phyloP scores from a whole-genome alignment of 768 basidiomycete genomes.

The Brasilioporus rufonigricans region DNA sequence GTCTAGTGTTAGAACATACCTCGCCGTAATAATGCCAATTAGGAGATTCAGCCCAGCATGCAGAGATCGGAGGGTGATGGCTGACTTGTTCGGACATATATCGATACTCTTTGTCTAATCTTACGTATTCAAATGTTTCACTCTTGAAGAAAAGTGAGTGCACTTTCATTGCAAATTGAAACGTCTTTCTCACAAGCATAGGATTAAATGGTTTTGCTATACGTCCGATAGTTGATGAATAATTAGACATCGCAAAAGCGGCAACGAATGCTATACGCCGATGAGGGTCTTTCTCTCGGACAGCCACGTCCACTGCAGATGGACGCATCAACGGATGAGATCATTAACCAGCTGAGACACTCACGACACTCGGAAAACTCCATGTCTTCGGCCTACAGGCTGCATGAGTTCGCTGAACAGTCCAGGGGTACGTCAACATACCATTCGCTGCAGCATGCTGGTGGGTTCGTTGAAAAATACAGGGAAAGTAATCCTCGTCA shows the following conservation, averaged over 20 bases:
- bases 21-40: conserved; percentile 91
- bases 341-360: conserved; percentile 24
- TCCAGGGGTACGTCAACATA: conserved; percentile 25
- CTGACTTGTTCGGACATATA: conserved; percentile 97
- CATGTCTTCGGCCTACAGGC: conserved; percentile 83
- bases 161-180: neutral
- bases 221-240: conserved; percentile 92
- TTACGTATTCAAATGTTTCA: conserved; percentile 94
- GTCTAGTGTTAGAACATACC: conserved; percentile 34
- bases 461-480: conserved; percentile 94
- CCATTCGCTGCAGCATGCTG: conserved; percentile 96
- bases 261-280: conserved; percentile 89
- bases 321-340: conserved; percentile 2
- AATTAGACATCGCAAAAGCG: conserved; percentile 98
- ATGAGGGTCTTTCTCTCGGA: conserved; percentile 69
- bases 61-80: conserved; percentile 95
- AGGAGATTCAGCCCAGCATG: conserved; percentile 92
- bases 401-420: neutral
- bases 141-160: conserved; percentile 40
- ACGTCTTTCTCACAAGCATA: conserved; percentile 63
- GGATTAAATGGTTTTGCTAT: conserved; percentile 98
- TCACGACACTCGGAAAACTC: conserved; percentile 90
- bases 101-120: conserved; percentile 83
- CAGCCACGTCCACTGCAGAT: conserved; percentile 76
- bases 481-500: conserved; percentile 94